Evolutionary conservation across 805 yeast genomes (phyloP).

Genomic region (Starmerella roubikii): DNA sequence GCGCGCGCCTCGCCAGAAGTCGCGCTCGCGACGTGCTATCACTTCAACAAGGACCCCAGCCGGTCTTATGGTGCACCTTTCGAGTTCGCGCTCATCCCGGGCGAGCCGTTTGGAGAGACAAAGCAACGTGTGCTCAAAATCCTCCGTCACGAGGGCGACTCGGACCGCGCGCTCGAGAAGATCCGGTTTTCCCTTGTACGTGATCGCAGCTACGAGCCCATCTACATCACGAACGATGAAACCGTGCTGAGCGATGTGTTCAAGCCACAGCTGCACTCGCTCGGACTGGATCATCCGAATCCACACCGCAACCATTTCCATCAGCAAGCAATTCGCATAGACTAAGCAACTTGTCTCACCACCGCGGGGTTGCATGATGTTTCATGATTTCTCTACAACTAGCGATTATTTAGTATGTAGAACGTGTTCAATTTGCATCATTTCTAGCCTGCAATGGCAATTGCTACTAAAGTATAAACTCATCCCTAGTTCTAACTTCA

Average conservation of each 20-base stretch:
- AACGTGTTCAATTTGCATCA: not conserved
- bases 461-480: too few relatives aligned
- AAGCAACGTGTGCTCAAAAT: conserved; percentile 51
- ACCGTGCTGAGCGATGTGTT: conserved; percentile 43
- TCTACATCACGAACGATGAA: conserved; percentile 38
- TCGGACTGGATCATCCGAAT: conserved; percentile 84
- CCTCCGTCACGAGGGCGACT: conserved; percentile 35
- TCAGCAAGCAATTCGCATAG: conserved; percentile 20
- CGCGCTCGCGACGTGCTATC: conserved; percentile 48
- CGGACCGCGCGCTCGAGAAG: conserved; percentile 67
- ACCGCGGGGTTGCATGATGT: not conserved
- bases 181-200: conserved; percentile 43
- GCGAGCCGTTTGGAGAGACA: conserved; percentile 51
- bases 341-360: conserved; percentile 3
- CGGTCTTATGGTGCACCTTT: conserved; percentile 51
- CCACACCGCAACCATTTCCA: conserved; percentile 26
- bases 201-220: conserved; percentile 25
- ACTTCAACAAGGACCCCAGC: conserved; percentile 49
- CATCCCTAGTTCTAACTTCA: too few relatives aligned
- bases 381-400: too few relatives aligned
- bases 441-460: too few relatives aligned
- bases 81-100: conserved; percentile 41
- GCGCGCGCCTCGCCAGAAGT: conserved; percentile 5
- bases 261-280: conserved; percentile 32
- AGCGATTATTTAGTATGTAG: not conserved